Conservation (phyloP, 106 monocot species). For the Platanthera guangdongensis region DNA sequence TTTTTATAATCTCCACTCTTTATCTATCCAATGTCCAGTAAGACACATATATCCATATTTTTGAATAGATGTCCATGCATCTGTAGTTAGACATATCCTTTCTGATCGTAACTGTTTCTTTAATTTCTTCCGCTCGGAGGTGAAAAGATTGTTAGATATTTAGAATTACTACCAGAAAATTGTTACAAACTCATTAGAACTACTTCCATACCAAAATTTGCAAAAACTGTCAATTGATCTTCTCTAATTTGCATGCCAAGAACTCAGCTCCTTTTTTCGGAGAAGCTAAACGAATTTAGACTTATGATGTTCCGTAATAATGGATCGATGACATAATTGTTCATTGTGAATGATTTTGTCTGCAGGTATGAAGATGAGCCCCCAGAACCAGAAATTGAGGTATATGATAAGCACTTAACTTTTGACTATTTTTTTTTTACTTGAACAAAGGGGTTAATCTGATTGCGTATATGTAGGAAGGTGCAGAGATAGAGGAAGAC, state of each 20-base stretch:
- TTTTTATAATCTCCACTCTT: too few relatives aligned
- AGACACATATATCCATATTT: too few relatives aligned
- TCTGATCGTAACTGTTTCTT: too few relatives aligned
- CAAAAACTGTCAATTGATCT: neutral
- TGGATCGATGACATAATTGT: neutral
- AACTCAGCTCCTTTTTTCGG: neutral
- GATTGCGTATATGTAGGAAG: slow-evolving; percentile 50
- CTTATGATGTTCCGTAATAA: neutral
- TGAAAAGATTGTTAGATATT: too few relatives aligned
- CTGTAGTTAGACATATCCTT: too few relatives aligned
- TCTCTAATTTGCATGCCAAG: neutral
- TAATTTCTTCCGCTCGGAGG: too few relatives aligned
- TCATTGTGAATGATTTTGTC: neutral
- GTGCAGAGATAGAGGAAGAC: slow-evolving; percentile 58
- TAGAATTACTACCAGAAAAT: too few relatives aligned
- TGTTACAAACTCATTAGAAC: too few relatives aligned
- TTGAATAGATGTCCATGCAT: too few relatives aligned
- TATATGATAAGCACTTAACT: slow-evolving; percentile 7
- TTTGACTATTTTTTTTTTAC: neutral
- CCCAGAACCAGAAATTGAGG: slow-evolving; percentile 90
- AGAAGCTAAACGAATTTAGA: neutral
- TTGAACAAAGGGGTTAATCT: neutral
- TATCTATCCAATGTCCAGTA: too few relatives aligned
- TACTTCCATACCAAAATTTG: neutral
- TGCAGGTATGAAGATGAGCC: slow-evolving; percentile 91